Evolutionary conservation across 2,329 filamentous ascomycete species (phyloP), one percentile per base, ranked within the genome.

Genomic region (Ophiocordyceps polyrhachis-furcata): DNA sequence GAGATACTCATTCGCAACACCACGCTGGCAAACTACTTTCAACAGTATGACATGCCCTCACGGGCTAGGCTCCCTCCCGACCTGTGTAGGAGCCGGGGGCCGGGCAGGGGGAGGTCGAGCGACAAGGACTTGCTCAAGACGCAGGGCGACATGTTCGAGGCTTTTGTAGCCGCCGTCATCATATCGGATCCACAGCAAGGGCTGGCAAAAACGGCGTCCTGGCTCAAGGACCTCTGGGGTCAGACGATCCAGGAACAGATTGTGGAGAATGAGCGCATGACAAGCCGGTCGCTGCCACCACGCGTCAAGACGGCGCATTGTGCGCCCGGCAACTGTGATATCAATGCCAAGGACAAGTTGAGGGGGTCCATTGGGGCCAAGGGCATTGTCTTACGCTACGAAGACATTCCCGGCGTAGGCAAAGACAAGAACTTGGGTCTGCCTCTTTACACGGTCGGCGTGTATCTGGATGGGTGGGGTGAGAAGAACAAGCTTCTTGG

Each of bases 141-240:
- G 11, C 69, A 83, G 46, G 88, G 81, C 9, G 89, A 96, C 56
- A 71, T 95, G 17, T 93, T 95, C 53, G 89, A 96, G 59, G 83
- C 89, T 0, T 95, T 93, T 53, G 75, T 93, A 15, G 88, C 83
- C 9, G 88, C 82, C 3, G 63, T 88, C 6, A 72, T 93, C 31
- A 64, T 85, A 2, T 78, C 80, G 1, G 74, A 86, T 52, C 69
- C 76, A 0, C 60, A 64, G 3, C 58, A 74, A 42, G 87, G 88
- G 1, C 71, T 81, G 42, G 49, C 60, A 8, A 69, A 67, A 2
- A 79, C 73, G 2, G 70, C 80, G 44, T 58, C 69, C 14, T 96
- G 87, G 86, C 63, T 95, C 41, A 79, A 75, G 43, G 63, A 70
- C 8, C 65, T 95, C 1, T 95, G 87, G 86, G 71, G 73, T 4